Percentiles rank a stretch among this genome's conserved stretches.
Evolutionary conservation across 371 early-diverging fungal species (phyloP).

Genomic region (Entomophthora muscae): DNA sequence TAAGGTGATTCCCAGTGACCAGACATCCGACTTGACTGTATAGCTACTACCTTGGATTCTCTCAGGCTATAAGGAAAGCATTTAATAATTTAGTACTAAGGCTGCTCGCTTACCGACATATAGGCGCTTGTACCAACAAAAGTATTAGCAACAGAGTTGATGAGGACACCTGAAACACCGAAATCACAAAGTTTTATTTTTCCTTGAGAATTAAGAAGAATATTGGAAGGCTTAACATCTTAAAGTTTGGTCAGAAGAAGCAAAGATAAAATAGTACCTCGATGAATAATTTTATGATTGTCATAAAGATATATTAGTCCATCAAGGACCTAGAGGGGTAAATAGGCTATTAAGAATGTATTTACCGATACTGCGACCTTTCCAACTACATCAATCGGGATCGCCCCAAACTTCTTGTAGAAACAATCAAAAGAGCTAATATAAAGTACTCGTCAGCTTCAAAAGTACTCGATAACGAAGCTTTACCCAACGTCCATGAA

Average conservation of each 20-base stretch:
- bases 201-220: slow-evolving; percentile 58
- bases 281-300: slow-evolving; percentile 69
- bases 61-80: slow-evolving; percentile 60
- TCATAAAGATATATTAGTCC: slow-evolving; percentile 70
- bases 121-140: slow-evolving; percentile 84
- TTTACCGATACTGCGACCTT: slow-evolving; percentile 54
- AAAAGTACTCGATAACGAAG: too few species aligned
- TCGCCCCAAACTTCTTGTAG: slow-evolving; percentile 53
- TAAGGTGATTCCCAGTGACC: slow-evolving; percentile 85
- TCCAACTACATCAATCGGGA: slow-evolving; percentile 55
- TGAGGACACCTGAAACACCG: slow-evolving; percentile 66
- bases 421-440: slow-evolving; percentile 55
- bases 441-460: too few species aligned
- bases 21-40: slow-evolving; percentile 84
- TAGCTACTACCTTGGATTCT: slow-evolving; percentile 83
- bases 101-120: slow-evolving; percentile 80
- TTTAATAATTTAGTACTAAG: too few species aligned
- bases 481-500: slow-evolving; percentile 69
- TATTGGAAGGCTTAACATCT: slow-evolving; percentile 71
- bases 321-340: slow-evolving; percentile 36
- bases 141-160: slow-evolving; percentile 71
- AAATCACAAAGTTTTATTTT: slow-evolving; percentile 82
- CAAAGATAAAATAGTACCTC: slow-evolving; percentile 27
- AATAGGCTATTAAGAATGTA: slow-evolving; percentile 9
- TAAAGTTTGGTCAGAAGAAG: slow-evolving; percentile 12